These are phyloP conservation scores for Camellia oleifera DNA, from an alignment of 179 eudicot genomes.

Conservation along the genomic window DNA sequence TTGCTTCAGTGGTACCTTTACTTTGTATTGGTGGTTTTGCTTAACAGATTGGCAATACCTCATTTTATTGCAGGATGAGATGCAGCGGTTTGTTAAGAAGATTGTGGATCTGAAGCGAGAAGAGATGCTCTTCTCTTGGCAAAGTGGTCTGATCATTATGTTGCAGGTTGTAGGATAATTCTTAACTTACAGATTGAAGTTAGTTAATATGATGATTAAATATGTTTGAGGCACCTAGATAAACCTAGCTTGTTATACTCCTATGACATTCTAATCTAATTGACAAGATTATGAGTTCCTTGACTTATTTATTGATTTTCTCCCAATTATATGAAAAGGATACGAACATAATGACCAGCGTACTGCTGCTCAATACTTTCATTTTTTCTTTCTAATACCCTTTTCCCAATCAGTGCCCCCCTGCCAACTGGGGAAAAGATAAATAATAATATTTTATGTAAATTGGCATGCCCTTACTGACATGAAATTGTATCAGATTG, in stretches of 20 bases:
- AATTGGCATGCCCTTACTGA: not conserved
- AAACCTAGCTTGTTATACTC: not conserved
- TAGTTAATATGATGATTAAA: not conserved
- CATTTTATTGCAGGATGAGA: constrained; percentile 63
- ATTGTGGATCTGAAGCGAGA: constrained; percentile 85
- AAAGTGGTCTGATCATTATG: constrained; percentile 95
- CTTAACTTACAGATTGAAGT: not conserved
- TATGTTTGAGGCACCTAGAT: not conserved
- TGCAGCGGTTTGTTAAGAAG: constrained; percentile 80
- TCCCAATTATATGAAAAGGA: not conserved
- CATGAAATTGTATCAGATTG: constrained; percentile 58
- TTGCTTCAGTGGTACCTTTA: too few relatives aligned
- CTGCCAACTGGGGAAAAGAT: not conserved
- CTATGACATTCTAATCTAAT: not conserved
- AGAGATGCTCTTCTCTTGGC: constrained; percentile 88
- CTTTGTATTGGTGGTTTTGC: constrained; percentile 6
- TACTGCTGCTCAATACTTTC: not conserved
- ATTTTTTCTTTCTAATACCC: not conserved
- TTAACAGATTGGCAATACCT: constrained; percentile 4
- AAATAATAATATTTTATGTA: not conserved
- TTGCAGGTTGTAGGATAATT: constrained; percentile 63
- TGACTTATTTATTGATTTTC: not conserved
- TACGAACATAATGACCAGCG: not conserved
- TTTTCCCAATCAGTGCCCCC: not conserved
- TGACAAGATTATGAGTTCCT: not conserved